These are phyloP conservation scores for Neurospora sp. DNA, from an alignment of 495 filamentous ascomycete species.

Conservation along the genomic window DNA sequence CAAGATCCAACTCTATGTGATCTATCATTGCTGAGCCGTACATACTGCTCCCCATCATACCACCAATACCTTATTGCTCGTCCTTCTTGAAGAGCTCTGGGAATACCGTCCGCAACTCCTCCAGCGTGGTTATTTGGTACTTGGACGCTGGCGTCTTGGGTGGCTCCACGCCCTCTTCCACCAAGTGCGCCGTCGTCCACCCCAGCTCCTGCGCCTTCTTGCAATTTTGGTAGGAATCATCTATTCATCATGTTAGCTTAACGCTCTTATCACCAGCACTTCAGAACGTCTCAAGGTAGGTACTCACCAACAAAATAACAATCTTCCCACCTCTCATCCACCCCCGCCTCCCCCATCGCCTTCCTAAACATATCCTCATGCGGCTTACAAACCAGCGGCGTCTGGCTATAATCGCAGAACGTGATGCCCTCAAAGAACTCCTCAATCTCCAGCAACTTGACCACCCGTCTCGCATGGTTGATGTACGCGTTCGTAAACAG, in stretches of 20 bases:
- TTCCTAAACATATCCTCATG: constrained; percentile 73
- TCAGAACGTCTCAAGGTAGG: neutral
- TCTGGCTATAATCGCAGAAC: constrained; percentile 71
- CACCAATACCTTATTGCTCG: neutral
- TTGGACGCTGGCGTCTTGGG: constrained; percentile 52
- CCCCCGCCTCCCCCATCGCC: constrained; percentile 58
- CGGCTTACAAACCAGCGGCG: constrained; percentile 75
- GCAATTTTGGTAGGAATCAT: constrained; percentile 75
- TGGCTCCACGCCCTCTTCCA: constrained; percentile 55
- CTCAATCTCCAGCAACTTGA: constrained; percentile 69
- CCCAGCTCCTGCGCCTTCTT: constrained; percentile 60
- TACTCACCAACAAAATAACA: constrained; percentile 81
- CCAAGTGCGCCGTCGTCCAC: constrained; percentile 72
- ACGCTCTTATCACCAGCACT: neutral
- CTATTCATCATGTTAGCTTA: constrained; percentile 30
- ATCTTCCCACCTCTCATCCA: constrained; percentile 38
- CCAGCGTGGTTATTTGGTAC: constrained; percentile 58
- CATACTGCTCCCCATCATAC: neutral
- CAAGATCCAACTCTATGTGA: too few species aligned
- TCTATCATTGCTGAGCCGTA: neutral
- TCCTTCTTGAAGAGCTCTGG: constrained; percentile 63
- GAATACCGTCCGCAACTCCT: constrained; percentile 62
- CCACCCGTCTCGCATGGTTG: constrained; percentile 74
- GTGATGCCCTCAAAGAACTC: constrained; percentile 90
- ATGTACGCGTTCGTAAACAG: constrained; percentile 94